Evolutionary conservation across 2,329 filamentous ascomycete genomes (phyloP).

Genomic region (Monilinia aucupariae): DNA sequence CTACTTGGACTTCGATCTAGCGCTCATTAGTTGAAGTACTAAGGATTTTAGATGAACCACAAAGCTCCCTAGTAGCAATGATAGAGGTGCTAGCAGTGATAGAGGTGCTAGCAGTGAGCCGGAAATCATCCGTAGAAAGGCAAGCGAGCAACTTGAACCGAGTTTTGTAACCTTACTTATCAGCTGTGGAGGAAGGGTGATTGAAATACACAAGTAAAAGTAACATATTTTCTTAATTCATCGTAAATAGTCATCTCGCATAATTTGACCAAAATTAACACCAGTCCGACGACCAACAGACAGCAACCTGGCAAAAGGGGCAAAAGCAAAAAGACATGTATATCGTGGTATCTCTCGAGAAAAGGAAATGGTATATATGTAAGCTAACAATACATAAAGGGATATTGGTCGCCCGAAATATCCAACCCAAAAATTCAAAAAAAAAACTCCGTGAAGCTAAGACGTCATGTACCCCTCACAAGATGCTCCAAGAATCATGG

Average conservation of each 20-base stretch:
- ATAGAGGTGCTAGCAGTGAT: too few relatives aligned
- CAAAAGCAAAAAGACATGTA: conserved; percentile 6
- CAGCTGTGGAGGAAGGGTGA: neutral
- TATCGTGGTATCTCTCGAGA: conserved; percentile 31
- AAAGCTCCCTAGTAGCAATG: neutral
- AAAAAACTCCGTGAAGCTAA: neutral
- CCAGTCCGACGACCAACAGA: neutral
- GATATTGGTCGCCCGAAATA: neutral
- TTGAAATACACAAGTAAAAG: neutral
- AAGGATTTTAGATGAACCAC: neutral
- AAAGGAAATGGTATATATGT: conserved; percentile 18
- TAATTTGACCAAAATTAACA: neutral
- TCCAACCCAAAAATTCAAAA: neutral
- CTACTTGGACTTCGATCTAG: neutral
- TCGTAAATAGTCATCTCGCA: neutral
- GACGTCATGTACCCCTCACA: neutral
- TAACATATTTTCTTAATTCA: neutral
- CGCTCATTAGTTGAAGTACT: neutral
- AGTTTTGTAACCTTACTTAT: neutral
- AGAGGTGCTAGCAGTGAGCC: too few relatives aligned
- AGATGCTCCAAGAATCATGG: conserved; percentile 20
- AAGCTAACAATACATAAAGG: conserved; percentile 6
- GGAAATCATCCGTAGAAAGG: neutral
- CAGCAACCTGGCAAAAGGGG: conserved; percentile 4
- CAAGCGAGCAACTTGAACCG: neutral